phyloP scores from a whole-genome alignment of 2,329 filamentous ascomycete species.

The Exophiala xenobiotica region DNA sequence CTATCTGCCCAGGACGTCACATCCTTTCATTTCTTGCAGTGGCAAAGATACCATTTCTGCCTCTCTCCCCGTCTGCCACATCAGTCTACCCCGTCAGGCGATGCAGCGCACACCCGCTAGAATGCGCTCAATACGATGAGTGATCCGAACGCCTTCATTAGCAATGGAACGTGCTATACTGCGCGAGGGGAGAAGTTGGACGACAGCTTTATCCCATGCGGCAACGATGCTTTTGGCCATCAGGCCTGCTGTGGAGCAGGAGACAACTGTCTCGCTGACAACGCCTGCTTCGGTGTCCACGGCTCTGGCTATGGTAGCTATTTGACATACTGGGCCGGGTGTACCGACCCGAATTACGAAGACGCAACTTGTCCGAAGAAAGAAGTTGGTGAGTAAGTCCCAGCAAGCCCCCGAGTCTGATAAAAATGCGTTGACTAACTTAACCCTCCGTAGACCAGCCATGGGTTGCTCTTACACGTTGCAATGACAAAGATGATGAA shows the following conservation, averaged over 20 bases:
- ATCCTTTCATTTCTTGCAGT: not conserved
- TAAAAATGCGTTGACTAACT: not conserved
- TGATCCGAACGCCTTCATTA: conserved; percentile 31
- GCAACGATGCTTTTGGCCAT: conserved; percentile 36
- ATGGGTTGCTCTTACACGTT: conserved; percentile 40
- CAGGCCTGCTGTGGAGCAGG: conserved; percentile 36
- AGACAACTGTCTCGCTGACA: conserved; percentile 37
- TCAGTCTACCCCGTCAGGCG: not conserved
- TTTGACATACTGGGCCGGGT: conserved; percentile 41
- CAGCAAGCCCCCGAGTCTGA: not conserved
- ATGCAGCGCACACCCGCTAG: conserved; percentile 1
- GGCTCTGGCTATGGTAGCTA: conserved; percentile 18
- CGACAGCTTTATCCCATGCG: conserved; percentile 36
- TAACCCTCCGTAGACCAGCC: conserved; percentile 24
- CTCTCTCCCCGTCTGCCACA: not conserved
- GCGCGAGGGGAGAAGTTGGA: conserved; percentile 20
- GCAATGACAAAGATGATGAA: conserved; percentile 35
- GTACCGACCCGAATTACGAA: conserved; percentile 37
- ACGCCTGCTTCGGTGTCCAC: conserved; percentile 32
- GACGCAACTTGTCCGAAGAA: conserved; percentile 40
- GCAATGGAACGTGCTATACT: conserved; percentile 39
- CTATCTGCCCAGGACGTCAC: not conserved
- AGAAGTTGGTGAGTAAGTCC: conserved; percentile 15
- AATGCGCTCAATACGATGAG: conserved; percentile 12
- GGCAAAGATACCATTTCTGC: not conserved